Evolutionary conservation across 2,329 filamentous ascomycete species (phyloP).

Genomic region (Elsinoe necatrix): DNA sequence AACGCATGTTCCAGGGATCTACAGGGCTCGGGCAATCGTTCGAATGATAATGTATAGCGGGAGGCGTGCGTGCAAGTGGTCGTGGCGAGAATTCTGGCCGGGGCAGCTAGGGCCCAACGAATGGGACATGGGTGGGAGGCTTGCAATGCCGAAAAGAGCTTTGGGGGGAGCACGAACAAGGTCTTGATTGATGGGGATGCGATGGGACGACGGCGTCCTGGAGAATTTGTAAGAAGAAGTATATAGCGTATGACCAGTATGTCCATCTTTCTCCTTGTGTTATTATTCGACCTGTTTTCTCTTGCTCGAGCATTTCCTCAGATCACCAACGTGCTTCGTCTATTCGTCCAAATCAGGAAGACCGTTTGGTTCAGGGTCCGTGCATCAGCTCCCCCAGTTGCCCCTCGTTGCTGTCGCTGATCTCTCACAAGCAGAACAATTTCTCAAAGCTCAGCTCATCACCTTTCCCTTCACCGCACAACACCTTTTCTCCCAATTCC

Average conservation of each 20-base stretch:
- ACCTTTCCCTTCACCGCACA: slow-evolving; percentile 6
- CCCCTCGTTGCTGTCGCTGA: slow-evolving; percentile 11
- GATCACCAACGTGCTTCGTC: slow-evolving; percentile 1
- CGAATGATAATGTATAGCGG: neutral
- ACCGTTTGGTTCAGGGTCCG: slow-evolving; percentile 6
- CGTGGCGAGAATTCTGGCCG: slow-evolving; percentile 1
- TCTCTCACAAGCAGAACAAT: neutral
- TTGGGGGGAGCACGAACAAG: neutral
- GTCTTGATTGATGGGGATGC: neutral
- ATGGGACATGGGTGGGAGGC: neutral
- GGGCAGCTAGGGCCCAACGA: slow-evolving; percentile 4
- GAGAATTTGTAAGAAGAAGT: neutral
- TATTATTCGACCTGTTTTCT: neutral
- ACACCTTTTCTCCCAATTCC: neutral
- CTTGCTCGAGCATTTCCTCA: neutral
- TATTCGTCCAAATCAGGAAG: slow-evolving; percentile 10
- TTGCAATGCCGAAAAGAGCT: neutral
- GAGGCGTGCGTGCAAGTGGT: neutral
- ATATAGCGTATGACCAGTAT: neutral
- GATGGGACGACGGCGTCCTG: neutral
- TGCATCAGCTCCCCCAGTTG: slow-evolving; percentile 1
- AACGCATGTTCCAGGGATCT: neutral
- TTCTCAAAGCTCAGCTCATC: slow-evolving; percentile 4
- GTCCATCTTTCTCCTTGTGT: neutral
- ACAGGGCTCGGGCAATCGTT: slow-evolving; percentile 4